Percentiles rank a stretch among this genome's conserved stretches.
Evolutionary conservation across 257 asterid genomes (phyloP).

Genomic region (Plantago elongata): DNA sequence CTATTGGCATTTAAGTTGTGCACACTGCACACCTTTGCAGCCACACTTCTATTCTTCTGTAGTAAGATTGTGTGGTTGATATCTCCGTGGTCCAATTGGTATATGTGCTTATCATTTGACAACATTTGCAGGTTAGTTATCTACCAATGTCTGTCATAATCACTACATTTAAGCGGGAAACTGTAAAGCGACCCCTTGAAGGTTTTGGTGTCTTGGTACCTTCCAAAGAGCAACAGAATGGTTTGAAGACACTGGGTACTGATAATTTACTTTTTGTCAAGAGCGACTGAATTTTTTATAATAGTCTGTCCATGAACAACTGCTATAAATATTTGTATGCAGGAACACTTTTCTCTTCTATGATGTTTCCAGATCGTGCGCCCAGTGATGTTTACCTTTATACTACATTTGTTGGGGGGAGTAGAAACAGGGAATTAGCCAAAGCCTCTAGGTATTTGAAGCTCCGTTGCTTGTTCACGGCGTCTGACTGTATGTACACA

Average conservation of each 20-base stretch:
- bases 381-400: constrained; percentile 75
- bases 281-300: constrained; percentile 19
- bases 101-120: constrained; percentile 18
- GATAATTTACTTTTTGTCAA: constrained; percentile 14
- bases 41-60: background rate
- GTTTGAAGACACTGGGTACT: constrained; percentile 76
- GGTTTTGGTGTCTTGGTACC: constrained; percentile 96
- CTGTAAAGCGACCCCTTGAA: constrained; percentile 77
- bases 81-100: constrained; percentile 7
- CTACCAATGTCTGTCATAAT: constrained; percentile 75
- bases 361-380: constrained; percentile 97
- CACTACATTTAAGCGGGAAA: constrained; percentile 70
- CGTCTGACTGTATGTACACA: background rate
- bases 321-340: constrained; percentile 22
- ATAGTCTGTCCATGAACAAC: constrained; percentile 9
- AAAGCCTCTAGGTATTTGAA: constrained; percentile 62
- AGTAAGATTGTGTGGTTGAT: constrained; percentile 8
- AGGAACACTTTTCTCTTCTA: constrained; percentile 92
- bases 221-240: constrained; percentile 77
- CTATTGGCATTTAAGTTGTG: too few species aligned
- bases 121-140: constrained; percentile 54
- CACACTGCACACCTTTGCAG: background rate
- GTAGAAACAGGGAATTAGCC: constrained; percentile 79
- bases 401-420: constrained; percentile 89
- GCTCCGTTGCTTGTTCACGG: constrained; percentile 11